Base-by-base conservation (phyloP, 495 filamentous ascomycete genomes). In the Talaromyces liani region DNA sequence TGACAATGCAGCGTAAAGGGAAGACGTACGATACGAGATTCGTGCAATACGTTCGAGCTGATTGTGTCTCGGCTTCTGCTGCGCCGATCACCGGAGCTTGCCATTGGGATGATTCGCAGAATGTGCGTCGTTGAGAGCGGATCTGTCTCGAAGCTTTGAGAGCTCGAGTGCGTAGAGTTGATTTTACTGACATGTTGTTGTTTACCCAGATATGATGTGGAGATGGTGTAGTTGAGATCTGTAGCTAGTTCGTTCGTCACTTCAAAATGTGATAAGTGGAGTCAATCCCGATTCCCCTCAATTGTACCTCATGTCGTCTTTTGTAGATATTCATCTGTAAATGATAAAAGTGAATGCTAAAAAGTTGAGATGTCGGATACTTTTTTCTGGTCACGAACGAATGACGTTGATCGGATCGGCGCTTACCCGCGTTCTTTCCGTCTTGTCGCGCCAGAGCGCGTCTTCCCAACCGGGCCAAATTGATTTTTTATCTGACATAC, bases 21-120 rank as follows among this genome's bases (percentile, higher is more conserved):
- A 49, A 36, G 22, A 54, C 70, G 58, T 80, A 88, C 86, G 76
- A 75, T 60, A 88, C 75, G 56, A 88, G 80, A 64, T 76, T 71
- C 1, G 79, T 69, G 64, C 85, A 88, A 67, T 87, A 87, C 68
- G 69, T 68, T 51, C 78, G 77, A 8, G 85, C 84, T 64, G 80
- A 75, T 67, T 77, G 66, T 57, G 85, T 69, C 73, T 86, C 82
- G n/a, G 75, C 75, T n/a, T 70, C 71, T 29, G 67, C 65, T 55
- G 69, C 68, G 14, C 66, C 70, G 29, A 68, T 66, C 18, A 66
- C 45, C 4, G 70, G 24, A 9, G 20, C 61, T 25, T 58, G 27
- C 31, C 41, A 29, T 29, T 18, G 45, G 6, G 39, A 53, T 4
- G 60, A 62, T 29, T n/a, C 16, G 20, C 41, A 62, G 27, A 62